A percentile compares a stretch with the other conserved stretches of the same genome.
These are phyloP conservation scores for Teratosphaeria nubilosa DNA, from an alignment of 2,329 filamentous ascomycete genomes.

Conservation along the genomic window DNA sequence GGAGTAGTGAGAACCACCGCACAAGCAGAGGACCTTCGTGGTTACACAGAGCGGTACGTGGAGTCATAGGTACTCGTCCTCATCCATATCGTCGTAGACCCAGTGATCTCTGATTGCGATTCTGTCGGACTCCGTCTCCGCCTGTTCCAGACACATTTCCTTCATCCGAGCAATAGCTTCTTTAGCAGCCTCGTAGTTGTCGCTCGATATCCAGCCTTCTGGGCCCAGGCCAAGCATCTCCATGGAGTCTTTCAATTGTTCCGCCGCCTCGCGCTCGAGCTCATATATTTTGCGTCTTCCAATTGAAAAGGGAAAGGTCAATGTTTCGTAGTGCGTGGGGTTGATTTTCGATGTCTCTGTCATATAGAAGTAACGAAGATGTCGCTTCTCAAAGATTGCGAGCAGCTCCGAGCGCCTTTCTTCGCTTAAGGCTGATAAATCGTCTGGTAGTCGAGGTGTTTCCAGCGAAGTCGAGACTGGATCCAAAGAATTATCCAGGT, in stretches of 20 bases:
- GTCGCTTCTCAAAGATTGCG: neutral
- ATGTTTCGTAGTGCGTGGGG: constrained; percentile 10
- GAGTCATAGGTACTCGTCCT: constrained; percentile 26
- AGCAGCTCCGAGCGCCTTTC: too few species aligned
- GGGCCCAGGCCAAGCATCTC: constrained; percentile 9
- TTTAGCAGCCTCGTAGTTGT: constrained; percentile 11
- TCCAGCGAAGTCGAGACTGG: neutral
- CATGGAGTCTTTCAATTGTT: too few species aligned
- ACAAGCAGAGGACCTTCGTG: too few species aligned
- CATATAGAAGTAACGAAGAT: neutral
- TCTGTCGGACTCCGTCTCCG: constrained; percentile 10
- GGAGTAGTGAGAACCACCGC: too few species aligned
- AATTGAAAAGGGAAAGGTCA: constrained; percentile 9
- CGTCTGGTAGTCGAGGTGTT: too few species aligned
- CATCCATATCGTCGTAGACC: constrained; percentile 23
- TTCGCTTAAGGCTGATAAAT: too few species aligned
- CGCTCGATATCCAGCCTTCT: constrained; percentile 14
- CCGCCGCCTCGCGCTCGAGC: too few species aligned
- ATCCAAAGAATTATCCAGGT: constrained; percentile 27
- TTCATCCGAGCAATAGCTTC: constrained; percentile 15
- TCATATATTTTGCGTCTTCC: too few species aligned
- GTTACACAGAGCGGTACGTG: too few species aligned
- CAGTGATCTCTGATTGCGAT: constrained; percentile 11
- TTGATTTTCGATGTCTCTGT: constrained; percentile 5
- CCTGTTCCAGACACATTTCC: constrained; percentile 12